A percentile compares a stretch with the other conserved stretches of the same genome.
phyloP scores from a whole-genome alignment of 1,284 basidiomycete genomes.

The Ceratobasidium sp. region DNA sequence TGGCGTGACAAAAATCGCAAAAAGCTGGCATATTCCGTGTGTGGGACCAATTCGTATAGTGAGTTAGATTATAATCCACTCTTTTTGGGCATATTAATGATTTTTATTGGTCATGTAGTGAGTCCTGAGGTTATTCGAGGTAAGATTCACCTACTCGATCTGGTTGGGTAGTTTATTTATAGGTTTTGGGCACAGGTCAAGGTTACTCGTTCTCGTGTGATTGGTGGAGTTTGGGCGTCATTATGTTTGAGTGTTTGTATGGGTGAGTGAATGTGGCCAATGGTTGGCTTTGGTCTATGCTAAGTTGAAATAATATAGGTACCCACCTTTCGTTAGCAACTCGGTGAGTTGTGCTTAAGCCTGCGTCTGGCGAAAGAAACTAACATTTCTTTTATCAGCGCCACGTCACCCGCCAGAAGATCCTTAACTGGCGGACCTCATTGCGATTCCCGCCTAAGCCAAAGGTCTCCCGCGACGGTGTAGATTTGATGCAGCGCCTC shows the following conservation, averaged over 20 bases:
- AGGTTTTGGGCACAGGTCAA: conserved; percentile 65
- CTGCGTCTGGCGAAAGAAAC: too few species aligned
- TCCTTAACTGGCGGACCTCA: conserved; percentile 91
- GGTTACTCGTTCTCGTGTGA: conserved; percentile 96
- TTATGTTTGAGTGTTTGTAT: conserved; percentile 91
- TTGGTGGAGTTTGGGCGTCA: conserved; percentile 98
- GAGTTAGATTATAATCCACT: conserved; percentile 56
- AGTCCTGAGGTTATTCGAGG: conserved; percentile 94
- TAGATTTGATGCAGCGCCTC: conserved; percentile 87
- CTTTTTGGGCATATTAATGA: neutral
- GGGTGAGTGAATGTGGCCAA: conserved; percentile 67
- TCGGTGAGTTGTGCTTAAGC: conserved; percentile 70
- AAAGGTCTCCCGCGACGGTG: conserved; percentile 84
- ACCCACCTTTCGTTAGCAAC: conserved; percentile 93
- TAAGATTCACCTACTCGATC: too few species aligned
- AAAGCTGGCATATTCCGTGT: conserved; percentile 96
- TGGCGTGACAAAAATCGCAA: conserved; percentile 94
- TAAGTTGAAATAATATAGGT: conserved; percentile 65
- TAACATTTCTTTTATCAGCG: conserved; percentile 63
- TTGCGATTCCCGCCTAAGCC: conserved; percentile 90
- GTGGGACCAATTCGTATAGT: conserved; percentile 94
- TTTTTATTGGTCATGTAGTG: conserved; percentile 68
- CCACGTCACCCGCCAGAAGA: conserved; percentile 91
- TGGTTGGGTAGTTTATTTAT: conserved; percentile 24
- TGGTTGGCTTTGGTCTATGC: conserved; percentile 28